Evolutionary conservation across 768 basidiomycete genomes (phyloP).

Genomic region (Leucogyrophana mollusca): DNA sequence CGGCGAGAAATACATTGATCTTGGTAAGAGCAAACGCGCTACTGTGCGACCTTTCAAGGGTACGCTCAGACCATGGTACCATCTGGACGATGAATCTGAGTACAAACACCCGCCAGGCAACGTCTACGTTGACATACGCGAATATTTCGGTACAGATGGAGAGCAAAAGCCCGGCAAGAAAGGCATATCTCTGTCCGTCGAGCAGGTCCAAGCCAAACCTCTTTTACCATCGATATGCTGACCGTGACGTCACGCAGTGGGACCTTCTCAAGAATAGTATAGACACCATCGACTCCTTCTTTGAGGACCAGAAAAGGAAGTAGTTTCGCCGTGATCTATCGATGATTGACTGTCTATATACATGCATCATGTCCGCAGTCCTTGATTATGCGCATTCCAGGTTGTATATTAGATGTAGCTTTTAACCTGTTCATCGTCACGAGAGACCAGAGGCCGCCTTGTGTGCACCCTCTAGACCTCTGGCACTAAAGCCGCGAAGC

Average conservation of each 20-base stretch:
- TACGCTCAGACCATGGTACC: constrained; percentile 9
- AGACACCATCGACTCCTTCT: constrained; percentile 50
- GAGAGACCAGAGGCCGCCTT: constrained; percentile 71
- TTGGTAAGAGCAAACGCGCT: constrained; percentile 72
- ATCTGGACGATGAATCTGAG: constrained; percentile 27
- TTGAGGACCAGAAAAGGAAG: constrained; percentile 31
- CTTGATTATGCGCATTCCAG: constrained; percentile 12
- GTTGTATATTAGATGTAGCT: background rate
- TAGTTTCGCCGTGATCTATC: constrained; percentile 3
- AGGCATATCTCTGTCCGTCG: constrained; percentile 63
- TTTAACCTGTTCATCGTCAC: constrained; percentile 10
- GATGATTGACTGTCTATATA: constrained; percentile 1
- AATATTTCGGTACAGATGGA: constrained; percentile 56
- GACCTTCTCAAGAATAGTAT: constrained; percentile 45
- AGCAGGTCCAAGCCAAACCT: constrained; percentile 52
- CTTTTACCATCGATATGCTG: background rate
- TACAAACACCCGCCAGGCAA: constrained; percentile 36
- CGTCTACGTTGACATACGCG: constrained; percentile 67
- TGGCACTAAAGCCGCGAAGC: constrained; percentile 58
- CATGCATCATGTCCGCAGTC: constrained; percentile 1
- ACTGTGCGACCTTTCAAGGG: constrained; percentile 54
- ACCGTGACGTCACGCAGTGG: constrained; percentile 43
- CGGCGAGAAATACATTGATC: constrained; percentile 52
- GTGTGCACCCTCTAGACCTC: constrained; percentile 64
- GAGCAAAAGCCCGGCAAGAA: constrained; percentile 80